Base-by-base conservation (phyloP, 495 filamentous ascomycete species). In the Neurospora sp. region DNA sequence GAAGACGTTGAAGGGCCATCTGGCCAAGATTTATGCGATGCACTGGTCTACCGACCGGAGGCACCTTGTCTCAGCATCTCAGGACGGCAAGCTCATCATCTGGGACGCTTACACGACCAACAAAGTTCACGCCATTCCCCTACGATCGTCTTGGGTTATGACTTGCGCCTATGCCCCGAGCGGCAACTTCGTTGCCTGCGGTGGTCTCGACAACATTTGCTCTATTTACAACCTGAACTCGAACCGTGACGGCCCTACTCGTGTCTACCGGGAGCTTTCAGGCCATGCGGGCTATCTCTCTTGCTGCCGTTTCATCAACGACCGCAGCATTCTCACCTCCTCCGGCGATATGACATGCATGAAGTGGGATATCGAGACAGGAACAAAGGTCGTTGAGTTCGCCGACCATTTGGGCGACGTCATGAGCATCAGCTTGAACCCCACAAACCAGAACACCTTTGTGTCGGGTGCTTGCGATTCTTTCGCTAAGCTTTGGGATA, bases 51-150 rank as follows among this genome's bases (percentile, higher is more conserved):
- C 96, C 73, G 96, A 99, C 84, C 91, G 96, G 79, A 92, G 96
- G 83, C 96, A 98, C 83, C 89, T 99, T 72, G 96, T 99, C 46
- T 99, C 96, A 10, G 96, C 96, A 74, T 99, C 96, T 75, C 96
- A 99, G 83, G 96, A 99, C 79, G 96, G 96, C 80, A 99, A 99
- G 87, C 90, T 99, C 75, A 99, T 99, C 82, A 98, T 99, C 78
- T 99, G 96, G 96, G 96, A 99, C 83, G 96, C 96, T 53, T 99
- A 99, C 86, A 98, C 96, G 72, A 98, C 96, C 72, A 99, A 99
- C 85, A 99, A 99, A 81, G 96, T 99, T 39, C 96, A 99, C 85
- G 96, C 96, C 81, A 99, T 99, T 76, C 96, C 96, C n/a, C 86
- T 99, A 65, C 90, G 96, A 70, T 99, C 96, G 8, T 99, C 96